phyloP scores from a whole-genome alignment of 2,329 filamentous ascomycete species.

The Stachybotrys elegans region DNA sequence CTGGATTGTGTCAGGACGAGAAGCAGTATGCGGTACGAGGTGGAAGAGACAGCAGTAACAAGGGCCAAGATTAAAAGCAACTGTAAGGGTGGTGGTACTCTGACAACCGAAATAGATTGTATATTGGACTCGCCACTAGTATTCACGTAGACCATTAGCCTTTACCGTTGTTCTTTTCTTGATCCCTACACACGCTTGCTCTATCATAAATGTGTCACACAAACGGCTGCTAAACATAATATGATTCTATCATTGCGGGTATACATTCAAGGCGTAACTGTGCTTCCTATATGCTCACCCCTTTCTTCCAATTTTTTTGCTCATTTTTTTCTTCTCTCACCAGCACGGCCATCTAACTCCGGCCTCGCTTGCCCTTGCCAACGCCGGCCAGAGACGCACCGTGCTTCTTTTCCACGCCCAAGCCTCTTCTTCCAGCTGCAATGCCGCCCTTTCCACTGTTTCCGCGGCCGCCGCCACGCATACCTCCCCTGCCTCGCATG shows the following conservation, averaged over 20 bases:
- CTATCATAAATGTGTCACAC: no score
- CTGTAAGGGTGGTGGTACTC: no score
- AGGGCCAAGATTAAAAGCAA: no score
- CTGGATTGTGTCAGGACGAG: no score
- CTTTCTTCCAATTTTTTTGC: background rate
- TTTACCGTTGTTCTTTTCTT: no score
- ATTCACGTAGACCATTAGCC: no score
- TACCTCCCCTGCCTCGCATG: conserved; percentile 24
- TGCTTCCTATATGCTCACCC: background rate
- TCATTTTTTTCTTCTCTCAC: background rate
- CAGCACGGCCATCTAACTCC: conserved; percentile 16
- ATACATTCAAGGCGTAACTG: conserved; percentile 3
- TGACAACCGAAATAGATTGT: no score
- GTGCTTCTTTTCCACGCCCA: conserved; percentile 45
- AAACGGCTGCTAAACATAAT: no score
- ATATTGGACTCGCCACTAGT: no score
- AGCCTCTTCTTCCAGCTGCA: conserved; percentile 38
- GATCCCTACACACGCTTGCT: no score
- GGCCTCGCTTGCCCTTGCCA: conserved; percentile 33
- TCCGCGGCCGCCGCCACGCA: conserved; percentile 26
- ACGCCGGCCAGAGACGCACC: conserved; percentile 33
- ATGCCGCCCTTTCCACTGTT: conserved; percentile 44
- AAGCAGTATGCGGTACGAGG: no score
- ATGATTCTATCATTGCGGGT: conserved; percentile 1
- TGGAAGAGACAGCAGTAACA: no score